Conservation (phyloP, 2,329 filamentous ascomycete genomes). For the Neonectria ditissima region DNA sequence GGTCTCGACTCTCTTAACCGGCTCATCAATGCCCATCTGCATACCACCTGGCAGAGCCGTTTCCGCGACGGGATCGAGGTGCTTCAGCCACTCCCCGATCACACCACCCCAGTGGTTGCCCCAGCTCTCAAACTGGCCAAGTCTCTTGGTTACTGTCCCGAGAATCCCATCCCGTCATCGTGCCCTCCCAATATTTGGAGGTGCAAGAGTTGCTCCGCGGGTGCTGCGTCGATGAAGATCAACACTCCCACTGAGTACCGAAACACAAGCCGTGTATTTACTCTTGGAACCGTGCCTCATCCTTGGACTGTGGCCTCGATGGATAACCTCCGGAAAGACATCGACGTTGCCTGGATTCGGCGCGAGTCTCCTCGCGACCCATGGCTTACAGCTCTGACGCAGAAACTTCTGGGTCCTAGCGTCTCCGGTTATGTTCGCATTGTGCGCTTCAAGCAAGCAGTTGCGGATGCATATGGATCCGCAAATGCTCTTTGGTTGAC, state of each 20-base stretch:
- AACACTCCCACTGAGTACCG: conserved; percentile 74
- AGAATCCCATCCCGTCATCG: conserved; percentile 77
- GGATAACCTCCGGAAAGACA: conserved; percentile 68
- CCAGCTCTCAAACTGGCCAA: conserved; percentile 79
- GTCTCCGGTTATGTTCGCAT: conserved; percentile 73
- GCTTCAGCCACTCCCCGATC: conserved; percentile 80
- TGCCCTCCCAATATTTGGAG: conserved; percentile 85
- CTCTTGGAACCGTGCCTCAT: conserved; percentile 89
- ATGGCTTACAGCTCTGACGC: conserved; percentile 81
- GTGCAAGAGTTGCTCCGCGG: conserved; percentile 77
- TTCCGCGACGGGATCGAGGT: conserved; percentile 84
- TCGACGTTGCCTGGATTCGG: conserved; percentile 75
- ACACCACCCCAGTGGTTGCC: conserved; percentile 78
- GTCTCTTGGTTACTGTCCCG: conserved; percentile 80
- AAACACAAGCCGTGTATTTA: conserved; percentile 80
- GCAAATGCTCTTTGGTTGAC: conserved; percentile 83
- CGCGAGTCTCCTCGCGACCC: conserved; percentile 78
- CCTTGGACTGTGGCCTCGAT: conserved; percentile 86
- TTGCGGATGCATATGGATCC: conserved; percentile 75
- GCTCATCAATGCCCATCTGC: conserved; percentile 87
- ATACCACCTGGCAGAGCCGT: conserved; percentile 83
- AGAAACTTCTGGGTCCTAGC: conserved; percentile 73
- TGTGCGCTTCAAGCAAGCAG: conserved; percentile 81
- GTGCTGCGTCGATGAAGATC: conserved; percentile 73
- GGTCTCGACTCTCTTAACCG: conserved; percentile 76